These are phyloP conservation scores for Filobasidium floriforme DNA, from an alignment of 768 basidiomycete genomes.

Conservation along the genomic window DNA sequence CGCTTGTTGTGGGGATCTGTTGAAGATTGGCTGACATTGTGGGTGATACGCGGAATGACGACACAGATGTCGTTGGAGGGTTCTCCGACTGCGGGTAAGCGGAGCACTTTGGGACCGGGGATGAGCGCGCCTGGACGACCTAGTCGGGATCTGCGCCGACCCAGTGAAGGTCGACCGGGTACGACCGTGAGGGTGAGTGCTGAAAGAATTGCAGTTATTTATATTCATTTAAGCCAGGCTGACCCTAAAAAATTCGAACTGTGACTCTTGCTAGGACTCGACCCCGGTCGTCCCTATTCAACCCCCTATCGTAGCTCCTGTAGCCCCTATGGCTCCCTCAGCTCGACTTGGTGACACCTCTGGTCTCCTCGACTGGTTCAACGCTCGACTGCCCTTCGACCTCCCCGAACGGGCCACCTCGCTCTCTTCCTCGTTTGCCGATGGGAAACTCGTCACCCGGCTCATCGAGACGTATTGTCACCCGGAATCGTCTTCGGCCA, in stretches of 20 bases:
- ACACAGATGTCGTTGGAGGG: slow-evolving; percentile 22
- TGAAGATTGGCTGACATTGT: slow-evolving; percentile 35
- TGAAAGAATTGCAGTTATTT: neutral
- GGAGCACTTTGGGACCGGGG: neutral
- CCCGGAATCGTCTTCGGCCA: slow-evolving; percentile 45
- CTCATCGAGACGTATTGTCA: slow-evolving; percentile 57
- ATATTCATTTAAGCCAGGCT: neutral
- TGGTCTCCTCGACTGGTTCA: slow-evolving; percentile 78
- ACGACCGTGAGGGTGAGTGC: neutral
- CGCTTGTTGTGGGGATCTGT: too few species aligned
- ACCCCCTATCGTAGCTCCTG: neutral
- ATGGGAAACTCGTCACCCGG: slow-evolving; percentile 71
- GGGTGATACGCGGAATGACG: neutral
- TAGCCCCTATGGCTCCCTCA: neutral
- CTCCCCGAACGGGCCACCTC: slow-evolving; percentile 50
- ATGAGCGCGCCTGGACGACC: slow-evolving; percentile 38
- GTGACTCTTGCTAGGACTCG: too few species aligned
- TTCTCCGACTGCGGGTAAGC: slow-evolving; percentile 4
- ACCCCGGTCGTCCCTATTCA: neutral
- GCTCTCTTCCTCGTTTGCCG: slow-evolving; percentile 46
- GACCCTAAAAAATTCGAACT: too few species aligned
- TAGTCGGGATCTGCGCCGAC: slow-evolving; percentile 22
- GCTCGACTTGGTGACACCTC: neutral
- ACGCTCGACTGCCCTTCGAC: slow-evolving; percentile 62
- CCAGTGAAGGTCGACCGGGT: slow-evolving; percentile 1